Evolutionary conservation across 495 filamentous ascomycete genomes (phyloP).

Genomic region (Aspergillus cavernicola): DNA sequence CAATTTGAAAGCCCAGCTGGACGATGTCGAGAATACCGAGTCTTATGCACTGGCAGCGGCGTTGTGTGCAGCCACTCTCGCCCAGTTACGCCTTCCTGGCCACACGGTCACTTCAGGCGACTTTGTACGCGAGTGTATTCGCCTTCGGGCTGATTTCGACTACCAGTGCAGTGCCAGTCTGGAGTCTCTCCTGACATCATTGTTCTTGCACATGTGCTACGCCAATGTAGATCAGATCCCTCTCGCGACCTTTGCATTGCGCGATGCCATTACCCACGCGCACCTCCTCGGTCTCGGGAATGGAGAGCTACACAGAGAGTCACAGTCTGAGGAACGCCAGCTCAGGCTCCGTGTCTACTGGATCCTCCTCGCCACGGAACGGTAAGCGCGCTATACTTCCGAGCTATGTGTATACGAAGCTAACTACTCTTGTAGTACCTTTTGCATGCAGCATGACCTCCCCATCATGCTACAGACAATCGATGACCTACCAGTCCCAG

Average conservation of each 20-base stretch:
- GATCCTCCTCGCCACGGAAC: slow-evolving; percentile 10
- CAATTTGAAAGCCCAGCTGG: not conserved
- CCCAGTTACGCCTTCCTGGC: slow-evolving; percentile 5
- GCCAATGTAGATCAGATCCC: slow-evolving; percentile 10
- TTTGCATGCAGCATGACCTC: slow-evolving; percentile 13
- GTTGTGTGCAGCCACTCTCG: slow-evolving; percentile 10
- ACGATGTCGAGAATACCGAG: not conserved
- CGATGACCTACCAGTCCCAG: slow-evolving; percentile 1
- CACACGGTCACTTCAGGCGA: not conserved
- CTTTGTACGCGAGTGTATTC: slow-evolving; percentile 9
- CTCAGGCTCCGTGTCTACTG: slow-evolving; percentile 7
- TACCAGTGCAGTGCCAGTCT: not conserved
- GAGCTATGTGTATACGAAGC: not conserved
- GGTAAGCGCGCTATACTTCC: not conserved
- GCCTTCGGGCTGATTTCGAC: slow-evolving; percentile 2
- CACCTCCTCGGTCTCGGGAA: slow-evolving; percentile 7
- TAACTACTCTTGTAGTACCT: slow-evolving; percentile 6
- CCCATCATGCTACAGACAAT: slow-evolving; percentile 12
- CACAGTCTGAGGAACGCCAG: slow-evolving; percentile 1
- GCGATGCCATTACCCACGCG: slow-evolving; percentile 7
- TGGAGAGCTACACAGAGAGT: not conserved
- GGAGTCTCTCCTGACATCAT: slow-evolving; percentile 10
- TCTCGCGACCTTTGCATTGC: slow-evolving; percentile 7
- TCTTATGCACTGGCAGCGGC: slow-evolving; percentile 6
- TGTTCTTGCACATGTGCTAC: slow-evolving; percentile 14